These are phyloP conservation scores for Ceratocystis ficicola DNA, from an alignment of 2,329 filamentous ascomycete genomes.

Conservation along the genomic window DNA sequence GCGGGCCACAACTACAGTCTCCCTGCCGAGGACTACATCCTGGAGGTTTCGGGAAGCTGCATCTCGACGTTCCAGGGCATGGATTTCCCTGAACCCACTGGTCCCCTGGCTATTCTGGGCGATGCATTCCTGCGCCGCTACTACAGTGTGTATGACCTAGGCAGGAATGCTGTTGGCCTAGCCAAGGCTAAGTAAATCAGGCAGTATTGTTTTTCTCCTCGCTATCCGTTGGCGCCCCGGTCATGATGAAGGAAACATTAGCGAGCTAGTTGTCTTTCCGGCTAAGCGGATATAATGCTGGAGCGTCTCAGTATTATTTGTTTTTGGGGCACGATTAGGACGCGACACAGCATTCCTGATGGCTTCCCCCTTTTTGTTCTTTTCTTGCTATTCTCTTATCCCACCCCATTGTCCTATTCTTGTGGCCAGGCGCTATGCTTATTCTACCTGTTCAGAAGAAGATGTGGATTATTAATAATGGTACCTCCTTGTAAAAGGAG, in stretches of 20 bases:
- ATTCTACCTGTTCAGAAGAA: too few relatives aligned
- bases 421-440: neutral
- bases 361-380: neutral
- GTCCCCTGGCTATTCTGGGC: constrained; percentile 87
- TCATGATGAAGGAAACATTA: neutral
- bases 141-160: constrained; percentile 95
- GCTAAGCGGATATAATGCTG: neutral
- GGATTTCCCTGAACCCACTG: constrained; percentile 76
- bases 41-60: constrained; percentile 88
- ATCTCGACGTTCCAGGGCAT: constrained; percentile 98
- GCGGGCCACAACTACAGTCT: constrained; percentile 90
- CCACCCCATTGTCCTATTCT: neutral
- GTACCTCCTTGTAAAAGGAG: neutral
- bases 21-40: constrained; percentile 78
- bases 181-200: constrained; percentile 58
- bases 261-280: neutral
- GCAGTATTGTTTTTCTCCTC: neutral
- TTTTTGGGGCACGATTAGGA: neutral
- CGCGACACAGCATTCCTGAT: neutral
- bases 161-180: constrained; percentile 76
- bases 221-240: neutral
- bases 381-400: neutral
- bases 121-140: constrained; percentile 74
- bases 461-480: constrained; percentile 6
- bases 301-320: neutral